These are phyloP conservation scores for Lojkania enalia DNA, from an alignment of 2,329 filamentous ascomycete species.

Conservation along the genomic window DNA sequence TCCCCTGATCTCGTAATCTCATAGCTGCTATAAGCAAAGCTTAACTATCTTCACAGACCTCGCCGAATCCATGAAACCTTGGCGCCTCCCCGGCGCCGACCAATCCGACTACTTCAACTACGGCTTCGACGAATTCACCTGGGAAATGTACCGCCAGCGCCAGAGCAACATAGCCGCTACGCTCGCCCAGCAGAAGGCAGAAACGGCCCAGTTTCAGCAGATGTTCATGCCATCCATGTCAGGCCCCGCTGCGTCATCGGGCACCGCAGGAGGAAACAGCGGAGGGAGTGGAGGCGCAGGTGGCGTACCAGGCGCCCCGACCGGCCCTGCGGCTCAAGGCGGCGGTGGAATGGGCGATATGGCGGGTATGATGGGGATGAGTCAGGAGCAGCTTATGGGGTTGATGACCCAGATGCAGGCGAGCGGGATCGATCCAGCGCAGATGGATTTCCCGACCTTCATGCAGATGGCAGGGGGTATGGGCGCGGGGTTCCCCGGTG, in stretches of 20 bases:
- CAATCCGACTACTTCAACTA: slow-evolving; percentile 99
- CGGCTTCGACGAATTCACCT: slow-evolving; percentile 97
- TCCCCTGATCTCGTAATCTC: no score
- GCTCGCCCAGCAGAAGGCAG: slow-evolving; percentile 77
- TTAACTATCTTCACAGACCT: no score
- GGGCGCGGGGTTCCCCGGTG: slow-evolving; percentile 22
- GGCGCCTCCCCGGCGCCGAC: slow-evolving; percentile 92
- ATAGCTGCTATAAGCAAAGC: no score
- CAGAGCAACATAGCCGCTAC: slow-evolving; percentile 79
- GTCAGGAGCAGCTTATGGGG: slow-evolving; percentile 62
- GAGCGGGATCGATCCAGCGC: slow-evolving; percentile 48
- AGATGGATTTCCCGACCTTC: slow-evolving; percentile 40
- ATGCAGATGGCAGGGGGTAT: slow-evolving; percentile 40
- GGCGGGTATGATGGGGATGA: slow-evolving; percentile 40
- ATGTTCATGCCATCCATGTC: slow-evolving; percentile 52
- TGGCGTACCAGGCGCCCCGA: slow-evolving; percentile 26
- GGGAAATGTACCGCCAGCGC: slow-evolving; percentile 90
- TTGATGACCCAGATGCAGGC: slow-evolving; percentile 59
- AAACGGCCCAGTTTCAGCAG: slow-evolving; percentile 63
- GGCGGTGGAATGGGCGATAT: slow-evolving; percentile 17
- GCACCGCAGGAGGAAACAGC: slow-evolving; percentile 7
- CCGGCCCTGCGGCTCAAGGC: slow-evolving; percentile 30
- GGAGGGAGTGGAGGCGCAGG: slow-evolving; percentile 19
- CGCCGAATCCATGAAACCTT: slow-evolving; percentile 80
- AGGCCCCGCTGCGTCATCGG: no score